Evolutionary conservation across 2,329 filamentous ascomycete genomes (phyloP).

Genomic region (Pyricularia pennisetigena): DNA sequence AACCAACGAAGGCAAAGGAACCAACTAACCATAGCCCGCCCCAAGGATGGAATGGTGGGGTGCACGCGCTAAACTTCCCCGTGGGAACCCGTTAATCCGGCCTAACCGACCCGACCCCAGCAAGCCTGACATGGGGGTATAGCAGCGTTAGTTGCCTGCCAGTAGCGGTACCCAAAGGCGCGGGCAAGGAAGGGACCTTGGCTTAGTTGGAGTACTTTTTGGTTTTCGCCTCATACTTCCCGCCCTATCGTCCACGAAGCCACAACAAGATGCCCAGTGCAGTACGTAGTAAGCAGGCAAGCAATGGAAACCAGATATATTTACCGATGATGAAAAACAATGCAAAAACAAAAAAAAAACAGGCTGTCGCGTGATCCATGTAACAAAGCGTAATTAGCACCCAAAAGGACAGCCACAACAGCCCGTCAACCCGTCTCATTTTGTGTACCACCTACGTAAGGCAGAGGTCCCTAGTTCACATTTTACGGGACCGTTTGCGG

Average conservation of each 20-base stretch:
- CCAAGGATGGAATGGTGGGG: neutral
- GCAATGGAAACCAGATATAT: neutral
- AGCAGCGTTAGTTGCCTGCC: neutral
- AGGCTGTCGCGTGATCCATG: neutral
- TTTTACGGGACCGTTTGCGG: neutral
- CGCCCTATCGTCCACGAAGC: neutral
- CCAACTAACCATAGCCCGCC: neutral
- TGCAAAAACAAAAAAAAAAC: neutral
- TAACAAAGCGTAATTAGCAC: neutral
- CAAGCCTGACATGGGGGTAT: neutral
- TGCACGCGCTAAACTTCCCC: neutral
- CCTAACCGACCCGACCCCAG: neutral
- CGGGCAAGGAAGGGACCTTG: neutral
- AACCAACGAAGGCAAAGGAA: neutral
- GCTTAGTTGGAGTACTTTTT: neutral
- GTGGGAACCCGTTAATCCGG: neutral
- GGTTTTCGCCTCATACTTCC: neutral
- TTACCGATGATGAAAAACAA: neutral
- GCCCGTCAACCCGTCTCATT: neutral
- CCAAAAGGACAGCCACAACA: neutral
- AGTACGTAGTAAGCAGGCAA: neutral
- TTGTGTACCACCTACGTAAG: neutral
- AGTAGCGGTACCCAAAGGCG: neutral
- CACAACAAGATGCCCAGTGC: too few relatives aligned
- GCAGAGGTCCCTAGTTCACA: neutral